Conservation (phyloP, 148 eudicot species). For the Chenopodium formosanum region DNA sequence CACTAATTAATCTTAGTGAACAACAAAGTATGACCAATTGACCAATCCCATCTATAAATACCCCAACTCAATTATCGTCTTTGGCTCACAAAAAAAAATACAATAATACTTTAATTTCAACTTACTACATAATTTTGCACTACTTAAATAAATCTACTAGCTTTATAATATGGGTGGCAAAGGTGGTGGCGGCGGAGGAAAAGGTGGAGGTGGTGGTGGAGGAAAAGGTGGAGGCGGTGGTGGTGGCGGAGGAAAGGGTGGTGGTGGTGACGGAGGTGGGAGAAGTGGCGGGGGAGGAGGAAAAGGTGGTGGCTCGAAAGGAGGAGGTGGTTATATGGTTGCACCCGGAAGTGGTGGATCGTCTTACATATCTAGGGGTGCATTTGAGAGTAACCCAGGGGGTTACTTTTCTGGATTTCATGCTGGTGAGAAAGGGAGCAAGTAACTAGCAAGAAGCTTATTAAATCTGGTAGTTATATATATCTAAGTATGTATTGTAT, state of each 20-base stretch:
- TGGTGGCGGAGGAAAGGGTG: slow-evolving; percentile 5
- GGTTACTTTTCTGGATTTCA: slow-evolving; percentile 14
- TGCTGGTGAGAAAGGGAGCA: not conserved
- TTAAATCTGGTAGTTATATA: too few species aligned
- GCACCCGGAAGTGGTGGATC: slow-evolving; percentile 19
- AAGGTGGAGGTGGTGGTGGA: not conserved
- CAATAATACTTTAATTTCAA: not conserved
- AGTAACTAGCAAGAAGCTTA: not conserved
- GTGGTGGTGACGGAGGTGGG: not conserved
- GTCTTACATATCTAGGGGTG: slow-evolving; percentile 18
- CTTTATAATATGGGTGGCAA: slow-evolving; percentile 9
- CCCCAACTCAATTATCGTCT: too few species aligned
- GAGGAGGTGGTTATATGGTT: not conserved
- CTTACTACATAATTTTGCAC: not conserved
- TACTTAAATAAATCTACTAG: too few species aligned
- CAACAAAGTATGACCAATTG: not conserved
- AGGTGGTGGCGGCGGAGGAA: slow-evolving; percentile 11
- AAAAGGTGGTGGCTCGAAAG: slow-evolving; percentile 11
- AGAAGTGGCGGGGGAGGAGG: not conserved
- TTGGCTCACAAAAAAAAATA: not conserved
- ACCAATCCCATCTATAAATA: slow-evolving; percentile 6
- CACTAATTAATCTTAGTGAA: not conserved
- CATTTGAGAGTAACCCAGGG: slow-evolving; percentile 24
- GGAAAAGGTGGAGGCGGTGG: slow-evolving; percentile 6
- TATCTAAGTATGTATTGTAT: too few species aligned